These are phyloP conservation scores for Schoenoplectus tabernaemontani DNA, from an alignment of 202 grass and related monocot genomes.

Conservation along the genomic window DNA sequence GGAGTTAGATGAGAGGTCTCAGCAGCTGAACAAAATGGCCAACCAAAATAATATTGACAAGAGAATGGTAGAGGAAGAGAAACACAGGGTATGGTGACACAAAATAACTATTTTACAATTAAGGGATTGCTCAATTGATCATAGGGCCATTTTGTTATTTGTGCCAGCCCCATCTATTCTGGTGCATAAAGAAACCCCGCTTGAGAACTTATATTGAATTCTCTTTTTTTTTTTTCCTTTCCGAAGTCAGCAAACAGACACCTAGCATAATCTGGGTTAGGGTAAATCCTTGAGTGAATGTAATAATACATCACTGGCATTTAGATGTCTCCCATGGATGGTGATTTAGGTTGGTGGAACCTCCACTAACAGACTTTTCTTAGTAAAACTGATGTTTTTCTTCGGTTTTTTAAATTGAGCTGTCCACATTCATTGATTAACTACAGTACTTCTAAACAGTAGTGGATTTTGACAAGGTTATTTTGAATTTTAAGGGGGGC, in stretches of 20 bases:
- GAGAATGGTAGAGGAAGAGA: constrained; percentile 49
- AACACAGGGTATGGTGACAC: constrained; percentile 34
- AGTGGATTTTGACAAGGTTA: no score
- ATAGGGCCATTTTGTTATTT: neutral
- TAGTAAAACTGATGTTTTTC: neutral
- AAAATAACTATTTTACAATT: neutral
- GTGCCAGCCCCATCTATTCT: neutral
- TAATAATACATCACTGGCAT: neutral
- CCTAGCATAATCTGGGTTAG: neutral
- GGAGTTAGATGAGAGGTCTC: constrained; percentile 44
- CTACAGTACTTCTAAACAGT: neutral
- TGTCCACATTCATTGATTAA: neutral
- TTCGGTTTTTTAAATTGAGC: no score
- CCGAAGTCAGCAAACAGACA: neutral
- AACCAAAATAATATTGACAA: constrained; percentile 42
- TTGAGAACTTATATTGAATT: neutral
- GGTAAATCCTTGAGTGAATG: neutral
- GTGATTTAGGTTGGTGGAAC: no score
- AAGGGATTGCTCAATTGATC: neutral
- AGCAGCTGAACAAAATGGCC: constrained; percentile 43
- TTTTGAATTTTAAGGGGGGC: no score
- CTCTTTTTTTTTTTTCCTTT: neutral
- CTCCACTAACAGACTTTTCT: neutral
- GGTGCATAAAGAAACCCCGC: neutral
- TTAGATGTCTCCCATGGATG: neutral